Evolutionary conservation across 2,329 filamentous ascomycete genomes (phyloP), one percentile per base, ranked within the genome.

Genomic region (Capronia epimyces): DNA sequence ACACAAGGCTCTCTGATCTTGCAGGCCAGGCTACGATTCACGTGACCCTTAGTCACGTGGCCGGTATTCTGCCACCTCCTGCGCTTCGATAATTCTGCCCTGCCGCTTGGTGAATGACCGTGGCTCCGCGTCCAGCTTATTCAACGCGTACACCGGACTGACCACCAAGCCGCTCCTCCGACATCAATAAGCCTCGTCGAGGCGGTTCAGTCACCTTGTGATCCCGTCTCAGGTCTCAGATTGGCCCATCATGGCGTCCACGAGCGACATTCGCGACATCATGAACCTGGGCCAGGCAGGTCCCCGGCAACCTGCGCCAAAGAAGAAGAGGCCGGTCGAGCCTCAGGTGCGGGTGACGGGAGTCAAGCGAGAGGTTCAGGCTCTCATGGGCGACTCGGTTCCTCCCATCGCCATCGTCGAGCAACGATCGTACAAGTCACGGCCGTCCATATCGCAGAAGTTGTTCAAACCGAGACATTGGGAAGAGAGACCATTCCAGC

Each of bases 191-290:
- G 29, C 12, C 29, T 3, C n/a, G 29, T 32, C 29, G 13, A n/a
- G 29, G 7, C 29, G 3, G 29, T 12, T 32, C 29, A 32, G 29
- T 32, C 3, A 5, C 10, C 6, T 6, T 27, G 5, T 5, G 7
- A 32, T 8, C 29, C 13, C 29, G 12, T n/a, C n/a, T 6, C 7
- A 6, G 13, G 25, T 13, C 49, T 10, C 21, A 29, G 9, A 22
- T 5, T 12, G 5, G 34, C 34, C 6, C 57, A 58, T 59, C 63
- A 75, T 63, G 58, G 87, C 87, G 83, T 77, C 84, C 55, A 84
- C 84, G 57, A 80, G 83, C 67, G 89, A 95, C 76, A 81, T 94
- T 62, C 88, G 87, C 72, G 89, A 95, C 68, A 87, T 95, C 66
- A 82, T 95, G 65, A 88, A 90, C 68, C 76, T 95, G 66, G 84